phyloP scores from a whole-genome alignment of 2,329 filamentous ascomycete genomes.

The Nemania serpens region DNA sequence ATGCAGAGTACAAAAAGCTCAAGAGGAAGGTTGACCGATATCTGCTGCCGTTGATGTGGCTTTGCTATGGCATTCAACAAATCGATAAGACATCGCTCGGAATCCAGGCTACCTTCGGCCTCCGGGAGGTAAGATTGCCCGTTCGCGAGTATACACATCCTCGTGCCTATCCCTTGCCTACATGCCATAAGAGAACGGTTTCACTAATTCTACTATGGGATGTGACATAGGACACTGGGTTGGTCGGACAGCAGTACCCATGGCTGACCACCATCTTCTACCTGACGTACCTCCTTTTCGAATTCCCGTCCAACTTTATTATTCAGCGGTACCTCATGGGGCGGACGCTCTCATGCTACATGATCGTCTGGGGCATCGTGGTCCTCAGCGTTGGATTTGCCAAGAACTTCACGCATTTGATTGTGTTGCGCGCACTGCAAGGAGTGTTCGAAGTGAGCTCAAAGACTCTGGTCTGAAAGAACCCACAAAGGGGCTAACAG shows the following conservation, averaged over 20 bases:
- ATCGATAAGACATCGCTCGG: slow-evolving; percentile 51
- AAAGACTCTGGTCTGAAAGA: not conserved
- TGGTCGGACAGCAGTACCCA: slow-evolving; percentile 43
- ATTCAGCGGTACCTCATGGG: slow-evolving; percentile 41
- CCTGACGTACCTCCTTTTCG: slow-evolving; percentile 41
- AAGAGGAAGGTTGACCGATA: slow-evolving; percentile 51
- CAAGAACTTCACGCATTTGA: slow-evolving; percentile 45
- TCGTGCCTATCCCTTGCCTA: not conserved
- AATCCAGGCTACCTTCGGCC: slow-evolving; percentile 46
- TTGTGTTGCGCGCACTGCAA: slow-evolving; percentile 44
- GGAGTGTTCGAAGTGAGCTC: slow-evolving; percentile 42
- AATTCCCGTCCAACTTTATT: slow-evolving; percentile 42
- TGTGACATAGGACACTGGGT: slow-evolving; percentile 35
- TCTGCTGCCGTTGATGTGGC: slow-evolving; percentile 53
- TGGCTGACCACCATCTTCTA: slow-evolving; percentile 44
- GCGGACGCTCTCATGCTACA: slow-evolving; percentile 40
- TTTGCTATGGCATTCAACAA: slow-evolving; percentile 55
- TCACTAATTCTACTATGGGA: slow-evolving; percentile 6
- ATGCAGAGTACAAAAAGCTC: slow-evolving; percentile 46
- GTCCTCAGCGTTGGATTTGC: slow-evolving; percentile 46
- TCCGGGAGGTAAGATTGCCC: slow-evolving; percentile 37
- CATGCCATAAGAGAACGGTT: not conserved
- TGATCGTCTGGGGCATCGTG: slow-evolving; percentile 43
- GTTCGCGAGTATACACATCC: not conserved
- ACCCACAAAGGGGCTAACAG: slow-evolving; percentile 1